A percentile compares a stretch with the other conserved stretches of the same genome.
These are phyloP conservation scores for Diaporthe longicolla DNA, from an alignment of 2,329 filamentous ascomycete species.

Conservation along the genomic window DNA sequence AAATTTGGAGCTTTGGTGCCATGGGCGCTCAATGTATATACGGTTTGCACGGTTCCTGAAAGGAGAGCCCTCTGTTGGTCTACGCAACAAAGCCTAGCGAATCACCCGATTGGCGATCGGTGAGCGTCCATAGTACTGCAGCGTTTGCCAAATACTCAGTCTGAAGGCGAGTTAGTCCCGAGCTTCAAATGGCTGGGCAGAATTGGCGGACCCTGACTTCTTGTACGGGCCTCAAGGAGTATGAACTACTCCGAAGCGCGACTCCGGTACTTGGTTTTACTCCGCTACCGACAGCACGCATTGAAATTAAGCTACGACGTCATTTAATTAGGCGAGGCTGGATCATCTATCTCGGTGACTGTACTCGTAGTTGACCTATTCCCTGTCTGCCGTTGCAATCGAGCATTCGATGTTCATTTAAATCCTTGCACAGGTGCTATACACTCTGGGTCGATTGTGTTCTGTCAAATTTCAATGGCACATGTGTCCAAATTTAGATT, in stretches of 20 bases:
- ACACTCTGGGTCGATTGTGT: background rate
- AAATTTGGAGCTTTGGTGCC: background rate
- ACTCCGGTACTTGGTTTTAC: background rate
- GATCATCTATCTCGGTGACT: background rate
- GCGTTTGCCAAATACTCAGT: background rate
- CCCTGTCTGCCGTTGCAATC: background rate
- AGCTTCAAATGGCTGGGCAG: background rate
- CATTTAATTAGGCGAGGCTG: background rate
- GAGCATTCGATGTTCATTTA: background rate
- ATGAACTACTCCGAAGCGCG: conserved; percentile 2
- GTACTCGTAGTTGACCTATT: background rate
- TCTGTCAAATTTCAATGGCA: background rate
- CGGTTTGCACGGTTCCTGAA: background rate
- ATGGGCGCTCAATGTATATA: background rate
- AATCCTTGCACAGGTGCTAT: background rate
- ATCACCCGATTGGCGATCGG: background rate
- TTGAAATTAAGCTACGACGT: background rate
- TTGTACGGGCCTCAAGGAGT: background rate
- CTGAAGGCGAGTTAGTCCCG: background rate
- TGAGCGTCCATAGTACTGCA: background rate
- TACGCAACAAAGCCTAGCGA: background rate
- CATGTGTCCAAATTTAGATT: background rate
- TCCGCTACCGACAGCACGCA: background rate
- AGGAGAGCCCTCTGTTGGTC: background rate
- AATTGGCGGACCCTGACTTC: background rate